Base-by-base conservation (phyloP, 1,139 yeast genomes). In the Waltiozyma sp. region DNA sequence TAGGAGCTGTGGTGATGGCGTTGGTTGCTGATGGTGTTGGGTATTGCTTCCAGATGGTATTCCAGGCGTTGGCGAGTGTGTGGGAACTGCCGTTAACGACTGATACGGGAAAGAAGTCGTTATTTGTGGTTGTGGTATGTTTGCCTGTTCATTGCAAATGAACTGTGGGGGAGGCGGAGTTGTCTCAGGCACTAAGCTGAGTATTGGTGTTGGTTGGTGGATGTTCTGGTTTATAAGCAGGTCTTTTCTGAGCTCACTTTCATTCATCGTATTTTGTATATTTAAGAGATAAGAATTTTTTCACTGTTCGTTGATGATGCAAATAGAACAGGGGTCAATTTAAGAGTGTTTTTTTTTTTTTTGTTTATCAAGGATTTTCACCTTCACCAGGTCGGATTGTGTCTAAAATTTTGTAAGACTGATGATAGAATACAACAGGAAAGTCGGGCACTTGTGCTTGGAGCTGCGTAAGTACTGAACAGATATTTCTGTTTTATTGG, bases 121-220 rank as follows among this genome's bases (percentile, higher is more conserved):
- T 28, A 14, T 23, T 37, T 38, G 28, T 34, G 14, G 24, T 28
- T 39, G 41, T 31, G 11, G 38, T 14, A 14, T 16, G 7, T 15
- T 18, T 37, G 28, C n/a, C 4, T 26, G n/a, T 26, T 10, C 28
- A 26, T 13, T 10, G 10, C 28, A 5, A 8, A 21, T 21, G 23
- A 21, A 21, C 23, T 21, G 23, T 5, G 23, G 8, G 19, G 37
- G 43, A 4, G 50, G 45, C 4, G 43, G 35, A 13, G 19, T 45
- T 9, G 47, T 48, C 24, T 49, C 49, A 6, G 51, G 51, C 1
- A 49, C 44, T 24, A 49, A 28, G 1, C 49, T 15, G 34, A 47
- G 40, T 13, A 49, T 31, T 2, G 50, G 51, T 3, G 44, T 42
- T 36, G 40, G 41, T 8, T 33, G 36, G 21, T 21, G 36, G 21